Evolutionary conservation across 78 protist species (phyloP).

Genomic region (Ministeria vibrans): DNA sequence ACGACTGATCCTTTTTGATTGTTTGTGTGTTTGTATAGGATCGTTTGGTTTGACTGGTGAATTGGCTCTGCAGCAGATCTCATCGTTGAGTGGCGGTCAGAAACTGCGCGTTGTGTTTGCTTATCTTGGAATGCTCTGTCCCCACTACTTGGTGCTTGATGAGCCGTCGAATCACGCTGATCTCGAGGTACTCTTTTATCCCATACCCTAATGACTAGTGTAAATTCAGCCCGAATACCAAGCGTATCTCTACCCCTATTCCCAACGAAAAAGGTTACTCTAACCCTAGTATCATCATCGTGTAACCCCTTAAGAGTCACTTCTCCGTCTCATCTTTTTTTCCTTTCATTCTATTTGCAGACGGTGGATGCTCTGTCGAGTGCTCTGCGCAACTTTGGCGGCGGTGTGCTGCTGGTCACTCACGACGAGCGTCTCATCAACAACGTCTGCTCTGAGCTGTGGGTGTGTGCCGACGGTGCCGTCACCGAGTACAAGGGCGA

Average conservation of each 20-base stretch:
- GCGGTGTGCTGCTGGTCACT: conserved; percentile 72
- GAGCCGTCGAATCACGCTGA: conserved; percentile 92
- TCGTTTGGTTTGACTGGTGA: conserved; percentile 52
- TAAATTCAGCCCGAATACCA: too few species aligned
- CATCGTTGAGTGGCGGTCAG: conserved; percentile 83
- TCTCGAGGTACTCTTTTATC: too few species aligned
- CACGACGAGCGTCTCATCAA: conserved; percentile 77
- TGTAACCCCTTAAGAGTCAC: too few species aligned
- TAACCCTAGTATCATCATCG: too few species aligned
- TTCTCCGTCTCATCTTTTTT: too few species aligned
- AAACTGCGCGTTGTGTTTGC: conserved; percentile 82
- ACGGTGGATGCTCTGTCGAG: conserved; percentile 62
- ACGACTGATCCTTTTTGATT: background rate
- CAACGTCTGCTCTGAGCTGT: conserved; percentile 12
- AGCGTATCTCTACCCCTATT: too few species aligned
- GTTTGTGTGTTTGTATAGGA: conserved; percentile 51
- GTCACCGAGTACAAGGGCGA: background rate
- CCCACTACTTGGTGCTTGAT: conserved; percentile 62
- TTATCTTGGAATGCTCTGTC: conserved; percentile 40
- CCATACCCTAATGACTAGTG: too few species aligned
- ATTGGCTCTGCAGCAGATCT: conserved; percentile 39
- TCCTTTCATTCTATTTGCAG: conserved; percentile 19
- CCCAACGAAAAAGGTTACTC: too few species aligned
- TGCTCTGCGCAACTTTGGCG: conserved; percentile 27
- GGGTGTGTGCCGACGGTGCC: background rate